Evolutionary conservation across 2,329 filamentous ascomycete genomes (phyloP), one percentile per base, ranked within the genome.

Genomic region (Fusarium sp.): DNA sequence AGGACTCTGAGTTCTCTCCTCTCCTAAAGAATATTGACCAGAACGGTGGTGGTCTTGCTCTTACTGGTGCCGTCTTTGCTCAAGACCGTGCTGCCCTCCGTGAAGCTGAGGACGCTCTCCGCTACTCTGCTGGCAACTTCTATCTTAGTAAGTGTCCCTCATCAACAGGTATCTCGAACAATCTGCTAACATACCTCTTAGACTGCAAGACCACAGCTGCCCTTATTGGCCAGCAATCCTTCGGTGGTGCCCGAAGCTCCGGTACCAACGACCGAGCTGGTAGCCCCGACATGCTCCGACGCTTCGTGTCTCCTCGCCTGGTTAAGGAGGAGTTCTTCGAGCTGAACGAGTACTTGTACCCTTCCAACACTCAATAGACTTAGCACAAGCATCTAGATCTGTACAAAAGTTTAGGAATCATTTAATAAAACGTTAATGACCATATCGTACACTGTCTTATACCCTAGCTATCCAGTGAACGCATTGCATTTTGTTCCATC

Each of bases 191-290:
- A 40, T 1, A 1, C 4, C 12, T 3, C 5, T 2, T 18, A 75
- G 74, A 88, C 76, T 86, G 84, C 77, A 88, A 88, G 79, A 86
- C 83, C 56, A 88, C 86, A 1, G 86, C 83, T 2, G 83, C 86
- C 0, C 80, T 87, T 10, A 85, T 88, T 37, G 86, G 84, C 13
- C 86, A 88, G 79, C 86, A 88, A 74, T 82, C 85, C 0, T 88
- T 88, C 67, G 86, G 86, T 45, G 86, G 86, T 41, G 80, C 82
- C 55, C 79, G 86, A 55, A 81, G 81, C 46, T 86, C 83, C 48
- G 86, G 86, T 32, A 88, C 86, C 16, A 87, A 86, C 68, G 86
- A 88, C 74, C 87, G 88, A 79, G 85, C 85, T 5, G 86, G 86
- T 40, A 87, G 84, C 71, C 79, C 82, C 47, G 81, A 81, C 34